These are phyloP conservation scores for Fusarium xyrophilum DNA, from an alignment of 2,329 filamentous ascomycete species.

Conservation along the genomic window DNA sequence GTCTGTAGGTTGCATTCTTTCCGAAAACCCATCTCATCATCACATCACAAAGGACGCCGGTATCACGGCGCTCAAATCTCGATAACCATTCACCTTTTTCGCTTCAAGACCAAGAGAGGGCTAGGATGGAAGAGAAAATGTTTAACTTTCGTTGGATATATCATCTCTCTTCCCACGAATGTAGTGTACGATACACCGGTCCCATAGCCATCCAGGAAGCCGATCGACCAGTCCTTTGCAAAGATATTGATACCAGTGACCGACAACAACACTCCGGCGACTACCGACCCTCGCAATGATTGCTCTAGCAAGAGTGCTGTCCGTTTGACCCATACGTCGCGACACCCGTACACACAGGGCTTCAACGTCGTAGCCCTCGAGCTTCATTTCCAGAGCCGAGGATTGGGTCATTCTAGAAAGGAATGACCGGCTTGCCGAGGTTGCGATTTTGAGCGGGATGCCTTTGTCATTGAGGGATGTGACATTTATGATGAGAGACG, in stretches of 20 bases:
- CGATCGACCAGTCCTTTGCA: neutral
- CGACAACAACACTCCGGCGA: neutral
- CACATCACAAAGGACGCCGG: neutral
- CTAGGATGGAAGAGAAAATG: neutral
- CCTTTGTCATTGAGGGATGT: neutral
- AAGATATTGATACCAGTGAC: neutral
- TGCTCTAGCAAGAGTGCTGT: neutral
- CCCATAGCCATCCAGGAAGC: neutral
- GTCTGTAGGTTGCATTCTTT: conserved; percentile 3
- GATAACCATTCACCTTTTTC: neutral
- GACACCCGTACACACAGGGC: neutral
- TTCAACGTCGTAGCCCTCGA: neutral
- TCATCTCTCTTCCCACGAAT: neutral
- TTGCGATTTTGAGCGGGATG: neutral
- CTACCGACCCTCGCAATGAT: neutral
- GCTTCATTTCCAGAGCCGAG: neutral
- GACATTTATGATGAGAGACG: neutral
- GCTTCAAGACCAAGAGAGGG: neutral
- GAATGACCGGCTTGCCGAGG: neutral
- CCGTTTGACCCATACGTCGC: neutral
- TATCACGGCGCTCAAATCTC: neutral
- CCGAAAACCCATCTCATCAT: neutral
- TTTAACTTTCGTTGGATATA: neutral
- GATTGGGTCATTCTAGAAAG: neutral
- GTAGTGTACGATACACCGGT: neutral